Conservation (phyloP, 148 eudicot species). For the Arbutus unedo region DNA sequence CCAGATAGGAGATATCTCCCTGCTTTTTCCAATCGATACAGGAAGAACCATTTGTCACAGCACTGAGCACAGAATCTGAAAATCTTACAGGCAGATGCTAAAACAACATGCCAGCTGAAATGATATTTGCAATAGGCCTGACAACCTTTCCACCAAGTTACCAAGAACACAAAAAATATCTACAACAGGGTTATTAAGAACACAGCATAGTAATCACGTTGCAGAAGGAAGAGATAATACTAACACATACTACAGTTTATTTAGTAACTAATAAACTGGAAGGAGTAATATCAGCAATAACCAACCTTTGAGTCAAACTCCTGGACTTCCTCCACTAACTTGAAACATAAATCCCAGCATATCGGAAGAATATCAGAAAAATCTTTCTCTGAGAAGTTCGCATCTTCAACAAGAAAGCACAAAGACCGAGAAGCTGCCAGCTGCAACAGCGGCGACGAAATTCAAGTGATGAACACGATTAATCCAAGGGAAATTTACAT, state of each 20-base stretch:
- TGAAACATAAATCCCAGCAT: slow-evolving; percentile 91
- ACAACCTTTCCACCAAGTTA: not conserved
- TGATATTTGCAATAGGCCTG: not conserved
- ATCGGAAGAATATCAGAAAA: slow-evolving; percentile 80
- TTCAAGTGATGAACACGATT: slow-evolving; percentile 1
- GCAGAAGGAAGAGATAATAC: not conserved
- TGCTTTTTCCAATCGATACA: not conserved
- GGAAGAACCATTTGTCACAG: not conserved
- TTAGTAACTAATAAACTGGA: not conserved
- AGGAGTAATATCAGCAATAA: slow-evolving; percentile 10
- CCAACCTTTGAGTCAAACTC: slow-evolving; percentile 97
- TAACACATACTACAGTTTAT: not conserved
- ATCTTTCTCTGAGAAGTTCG: slow-evolving; percentile 79
- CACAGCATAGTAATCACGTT: not conserved
- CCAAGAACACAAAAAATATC: slow-evolving; percentile 3
- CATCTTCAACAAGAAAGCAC: slow-evolving; percentile 89
- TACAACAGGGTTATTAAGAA: not conserved
- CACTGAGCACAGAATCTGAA: not conserved
- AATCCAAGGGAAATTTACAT: not conserved
- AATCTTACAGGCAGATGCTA: not conserved
- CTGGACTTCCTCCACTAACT: slow-evolving; percentile 80
- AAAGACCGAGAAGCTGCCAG: slow-evolving; percentile 83
- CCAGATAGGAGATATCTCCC: not conserved
- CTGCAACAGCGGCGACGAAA: slow-evolving; percentile 39
- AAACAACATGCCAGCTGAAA: not conserved